Evolutionary conservation across 2,329 filamentous ascomycete species (phyloP), one percentile per base, ranked within the genome.

Genomic region (Fusarium foetens): DNA sequence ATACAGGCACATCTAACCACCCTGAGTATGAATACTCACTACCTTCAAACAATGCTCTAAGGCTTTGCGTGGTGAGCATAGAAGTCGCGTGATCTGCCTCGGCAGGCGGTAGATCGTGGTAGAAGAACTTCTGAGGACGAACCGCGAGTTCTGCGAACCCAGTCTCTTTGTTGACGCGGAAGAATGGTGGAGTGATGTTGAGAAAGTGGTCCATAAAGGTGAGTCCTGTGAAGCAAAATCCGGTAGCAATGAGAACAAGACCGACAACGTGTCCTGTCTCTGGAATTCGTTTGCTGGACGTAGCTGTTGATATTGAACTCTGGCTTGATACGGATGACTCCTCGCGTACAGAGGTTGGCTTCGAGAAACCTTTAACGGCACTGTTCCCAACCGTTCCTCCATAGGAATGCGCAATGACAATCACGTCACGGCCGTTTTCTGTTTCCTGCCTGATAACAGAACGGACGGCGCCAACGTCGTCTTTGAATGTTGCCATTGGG

Each of bases 21-120:
- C 58, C 58, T 8, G 58, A 54, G 38, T 60, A 60, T 1, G 58
- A 25, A 11, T 17, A 17, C 23, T 54, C 48, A 3, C 58, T 21
- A 0, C 58, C 58, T 43, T 54, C 29, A 25, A 43, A 60, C 5
- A 60, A 6, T 36, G 58, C 58, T 43, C 25, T 60, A 2, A 60
- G 58, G 11, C 48, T 60, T 43, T 60, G 58, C 3, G 58, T 60
- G n/a, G 29, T 54, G n/a, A 60, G 58, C 58, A 54, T 60, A 0
- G 58, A 60, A 17, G 58, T 21, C 6, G 14, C 17, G 13, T 38
- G 21, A 3, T 60, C 48, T 21, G 58, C 58, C 16, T 60, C 58
- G 4, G 31, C 31, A 1, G 58, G 48, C 1, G 38, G 25, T 7
- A 60, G 29, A 31, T 55, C 58, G 16, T 54, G 36, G 16, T 60